Evolutionary conservation across 164 flowering plant genomes (phyloP).

Genomic region (Chloranthus sessilifolius): DNA sequence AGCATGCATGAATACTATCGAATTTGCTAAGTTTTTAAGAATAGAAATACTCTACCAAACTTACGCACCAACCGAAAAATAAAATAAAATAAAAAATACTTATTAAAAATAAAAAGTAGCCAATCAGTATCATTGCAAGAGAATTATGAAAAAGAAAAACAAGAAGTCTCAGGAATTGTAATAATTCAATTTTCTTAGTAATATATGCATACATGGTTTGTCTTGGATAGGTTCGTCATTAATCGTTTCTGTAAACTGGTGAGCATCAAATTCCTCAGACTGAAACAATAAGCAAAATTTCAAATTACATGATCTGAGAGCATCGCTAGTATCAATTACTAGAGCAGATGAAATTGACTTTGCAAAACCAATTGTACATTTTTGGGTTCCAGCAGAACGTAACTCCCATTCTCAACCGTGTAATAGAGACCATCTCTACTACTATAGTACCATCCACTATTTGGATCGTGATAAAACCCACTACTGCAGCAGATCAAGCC

Average conservation of each 20-base stretch:
- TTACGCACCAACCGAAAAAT: too few species aligned
- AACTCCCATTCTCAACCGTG: slow-evolving; percentile 77
- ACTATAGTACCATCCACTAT: slow-evolving; percentile 86
- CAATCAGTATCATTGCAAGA: too few species aligned
- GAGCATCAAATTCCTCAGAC: slow-evolving; percentile 20
- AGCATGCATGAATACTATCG: not conserved
- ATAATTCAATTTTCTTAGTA: too few species aligned
- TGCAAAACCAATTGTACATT: slow-evolving; percentile 24
- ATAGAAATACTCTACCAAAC: not conserved
- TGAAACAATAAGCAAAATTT: slow-evolving; percentile 9
- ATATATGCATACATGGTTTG: too few species aligned
- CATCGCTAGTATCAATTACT: slow-evolving; percentile 5
- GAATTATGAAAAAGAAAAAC: too few species aligned
- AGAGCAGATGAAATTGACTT: not conserved
- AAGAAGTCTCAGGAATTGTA: too few species aligned
- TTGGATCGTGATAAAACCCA: slow-evolving; percentile 91
- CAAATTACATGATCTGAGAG: not conserved
- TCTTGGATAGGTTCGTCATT: slow-evolving; percentile 13
- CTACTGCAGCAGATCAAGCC: slow-evolving; percentile 39
- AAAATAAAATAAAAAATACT: too few species aligned
- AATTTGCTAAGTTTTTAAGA: not conserved
- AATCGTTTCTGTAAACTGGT: slow-evolving; percentile 8
- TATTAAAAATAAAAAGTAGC: too few species aligned
- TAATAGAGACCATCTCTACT: slow-evolving; percentile 74
- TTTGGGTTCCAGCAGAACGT: slow-evolving; percentile 51